Conservation (phyloP, 768 basidiomycete genomes). For the Mycena metata region DNA sequence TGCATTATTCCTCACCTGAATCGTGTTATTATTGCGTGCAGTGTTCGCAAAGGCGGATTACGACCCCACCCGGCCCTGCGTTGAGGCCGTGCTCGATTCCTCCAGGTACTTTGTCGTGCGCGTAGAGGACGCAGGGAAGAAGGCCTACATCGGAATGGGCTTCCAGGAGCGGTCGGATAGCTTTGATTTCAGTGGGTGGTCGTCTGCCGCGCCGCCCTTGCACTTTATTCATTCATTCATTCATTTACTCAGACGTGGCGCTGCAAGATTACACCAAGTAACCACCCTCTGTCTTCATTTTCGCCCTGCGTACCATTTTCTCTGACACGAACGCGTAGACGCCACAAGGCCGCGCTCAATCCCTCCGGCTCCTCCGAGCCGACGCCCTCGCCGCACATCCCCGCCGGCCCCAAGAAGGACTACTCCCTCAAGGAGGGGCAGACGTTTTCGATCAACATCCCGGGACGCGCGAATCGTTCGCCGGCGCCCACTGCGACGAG, state of each 20-base stretch:
- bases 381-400: conserved; percentile 82
- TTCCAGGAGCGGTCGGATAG: conserved; percentile 90
- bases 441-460: conserved; percentile 92
- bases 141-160: conserved; percentile 95
- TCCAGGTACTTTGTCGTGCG: conserved; percentile 95
- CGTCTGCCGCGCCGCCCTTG: no score
- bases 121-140: conserved; percentile 88
- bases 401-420: conserved; percentile 89
- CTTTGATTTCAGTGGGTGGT: conserved; percentile 88
- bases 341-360: conserved; percentile 74
- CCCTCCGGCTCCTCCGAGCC: conserved; percentile 59
- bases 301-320: conserved; percentile 21
- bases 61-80: conserved; percentile 80
- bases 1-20: conserved; percentile 27
- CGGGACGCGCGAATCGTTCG: conserved; percentile 73
- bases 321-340: conserved; percentile 54
- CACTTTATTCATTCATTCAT: no score
- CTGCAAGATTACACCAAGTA: conserved; percentile 91
- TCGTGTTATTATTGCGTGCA: conserved; percentile 73
- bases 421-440: conserved; percentile 96
- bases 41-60: conserved; percentile 93
- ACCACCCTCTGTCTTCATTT: conserved; percentile 12
- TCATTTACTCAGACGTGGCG: conserved; percentile 72
- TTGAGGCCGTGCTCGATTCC: conserved; percentile 97
- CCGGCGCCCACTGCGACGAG: conserved; percentile 35